These are phyloP conservation scores for Fibroporia radiculosa DNA, from an alignment of 768 basidiomycete genomes.

Conservation along the genomic window DNA sequence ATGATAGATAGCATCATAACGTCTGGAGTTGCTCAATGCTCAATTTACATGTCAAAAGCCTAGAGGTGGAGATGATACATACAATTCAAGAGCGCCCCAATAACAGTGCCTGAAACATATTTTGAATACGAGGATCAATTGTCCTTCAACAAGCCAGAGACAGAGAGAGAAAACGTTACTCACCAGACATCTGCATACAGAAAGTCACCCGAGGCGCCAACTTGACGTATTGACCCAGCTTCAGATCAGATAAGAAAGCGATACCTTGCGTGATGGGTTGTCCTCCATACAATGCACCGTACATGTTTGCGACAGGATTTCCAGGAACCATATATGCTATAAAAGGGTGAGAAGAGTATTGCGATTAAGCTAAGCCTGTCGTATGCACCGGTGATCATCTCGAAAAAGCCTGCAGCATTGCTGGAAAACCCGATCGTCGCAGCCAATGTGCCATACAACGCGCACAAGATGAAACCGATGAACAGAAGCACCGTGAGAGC, in stretches of 20 bases:
- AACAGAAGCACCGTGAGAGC: slow-evolving; percentile 42
- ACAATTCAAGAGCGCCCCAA: slow-evolving; percentile 42
- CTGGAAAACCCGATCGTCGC: slow-evolving; percentile 23
- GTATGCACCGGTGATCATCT: slow-evolving; percentile 16
- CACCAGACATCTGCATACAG: slow-evolving; percentile 26
- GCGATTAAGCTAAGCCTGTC: no score
- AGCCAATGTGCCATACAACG: slow-evolving; percentile 46
- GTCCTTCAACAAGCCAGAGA: background rate
- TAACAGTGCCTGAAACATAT: slow-evolving; percentile 27
- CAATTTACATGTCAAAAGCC: background rate
- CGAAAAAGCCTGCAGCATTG: slow-evolving; percentile 18
- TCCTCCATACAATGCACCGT: slow-evolving; percentile 36
- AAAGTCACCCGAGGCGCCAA: slow-evolving; percentile 61
- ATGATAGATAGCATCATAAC: slow-evolving; percentile 24
- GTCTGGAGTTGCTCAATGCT: slow-evolving; percentile 12
- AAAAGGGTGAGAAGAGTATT: no score
- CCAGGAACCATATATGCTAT: slow-evolving; percentile 22
- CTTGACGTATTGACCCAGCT: slow-evolving; percentile 49
- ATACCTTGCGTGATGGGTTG: slow-evolving; percentile 34
- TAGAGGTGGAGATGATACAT: background rate
- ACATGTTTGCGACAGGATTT: slow-evolving; percentile 23
- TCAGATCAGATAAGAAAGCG: slow-evolving; percentile 49
- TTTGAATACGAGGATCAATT: background rate
- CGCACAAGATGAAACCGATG: slow-evolving; percentile 41
- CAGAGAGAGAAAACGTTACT: no score